Percentiles rank a stretch among this genome's conserved stretches.
phyloP scores from a whole-genome alignment of 2,329 filamentous ascomycete genomes.

The Thermoascus crustaceus region DNA sequence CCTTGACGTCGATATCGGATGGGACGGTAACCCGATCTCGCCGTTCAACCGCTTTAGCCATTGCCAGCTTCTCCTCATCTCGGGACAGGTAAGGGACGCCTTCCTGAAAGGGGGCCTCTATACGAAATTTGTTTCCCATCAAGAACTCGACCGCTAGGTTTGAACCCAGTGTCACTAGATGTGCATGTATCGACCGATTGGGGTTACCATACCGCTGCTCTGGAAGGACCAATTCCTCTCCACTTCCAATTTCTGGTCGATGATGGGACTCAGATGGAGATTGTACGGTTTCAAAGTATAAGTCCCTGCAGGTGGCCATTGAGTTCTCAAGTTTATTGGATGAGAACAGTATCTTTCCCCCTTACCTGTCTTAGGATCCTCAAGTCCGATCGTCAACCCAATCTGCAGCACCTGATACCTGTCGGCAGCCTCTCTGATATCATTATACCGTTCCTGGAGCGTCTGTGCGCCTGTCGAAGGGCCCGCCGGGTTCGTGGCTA shows the following conservation, averaged over 20 bases:
- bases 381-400: constrained; percentile 57
- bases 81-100: constrained; percentile 58
- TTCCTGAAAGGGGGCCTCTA: constrained; percentile 46
- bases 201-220: constrained; percentile 42
- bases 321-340: not conserved
- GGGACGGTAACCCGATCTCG: constrained; percentile 22
- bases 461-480: constrained; percentile 38
- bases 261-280: constrained; percentile 52
- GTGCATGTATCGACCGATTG: not conserved
- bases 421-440: constrained; percentile 53
- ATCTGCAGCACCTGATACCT: constrained; percentile 58
- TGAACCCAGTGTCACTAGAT: constrained; percentile 6
- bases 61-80: constrained; percentile 46
- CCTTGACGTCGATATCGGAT: constrained; percentile 42
- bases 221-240: constrained; percentile 54
- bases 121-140: constrained; percentile 49
- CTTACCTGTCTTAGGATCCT: constrained; percentile 45
- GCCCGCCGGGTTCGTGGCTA: constrained; percentile 37
- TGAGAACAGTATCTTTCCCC: not conserved
- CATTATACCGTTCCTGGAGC: constrained; percentile 53
- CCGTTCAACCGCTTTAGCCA: constrained; percentile 38
- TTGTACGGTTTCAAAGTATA: constrained; percentile 59
- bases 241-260: constrained; percentile 46
- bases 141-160: constrained; percentile 53
- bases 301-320: constrained; percentile 23